Percentiles rank a stretch among this genome's conserved stretches.
phyloP scores from a whole-genome alignment of 345 rosid genomes.

The Euphorbia peplus region DNA sequence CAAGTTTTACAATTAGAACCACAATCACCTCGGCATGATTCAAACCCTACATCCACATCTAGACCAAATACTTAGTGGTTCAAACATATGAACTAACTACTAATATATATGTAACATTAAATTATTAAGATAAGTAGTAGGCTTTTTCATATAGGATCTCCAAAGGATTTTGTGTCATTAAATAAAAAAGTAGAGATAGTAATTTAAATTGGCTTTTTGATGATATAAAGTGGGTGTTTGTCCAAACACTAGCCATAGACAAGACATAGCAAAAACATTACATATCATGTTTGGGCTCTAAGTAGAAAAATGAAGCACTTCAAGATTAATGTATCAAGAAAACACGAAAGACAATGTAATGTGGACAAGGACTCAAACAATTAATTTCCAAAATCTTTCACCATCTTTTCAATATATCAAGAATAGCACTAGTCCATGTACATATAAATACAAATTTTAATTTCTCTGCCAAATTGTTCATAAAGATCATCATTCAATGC shows the following conservation, averaged over 20 bases:
- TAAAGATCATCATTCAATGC: constrained; percentile 17
- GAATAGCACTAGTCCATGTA: neutral
- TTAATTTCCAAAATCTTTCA: constrained; percentile 11
- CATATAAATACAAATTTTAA: no score
- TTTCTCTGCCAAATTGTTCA: constrained; percentile 13
- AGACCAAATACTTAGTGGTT: no score
- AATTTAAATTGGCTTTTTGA: neutral
- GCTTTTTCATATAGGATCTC: neutral
- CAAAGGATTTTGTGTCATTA: neutral
- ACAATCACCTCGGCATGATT: no score
- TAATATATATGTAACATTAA: no score
- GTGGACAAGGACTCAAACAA: constrained; percentile 10
- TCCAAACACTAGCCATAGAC: neutral
- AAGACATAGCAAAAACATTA: constrained; percentile 2
- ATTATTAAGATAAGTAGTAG: no score
- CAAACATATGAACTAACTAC: no score
- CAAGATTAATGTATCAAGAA: constrained; percentile 8
- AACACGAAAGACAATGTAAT: constrained; percentile 13
- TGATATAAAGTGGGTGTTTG: neutral
- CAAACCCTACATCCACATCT: no score
- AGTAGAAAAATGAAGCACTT: constrained; percentile 4
- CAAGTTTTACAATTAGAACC: no score
- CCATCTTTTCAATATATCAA: constrained; percentile 8
- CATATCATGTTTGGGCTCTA: constrained; percentile 7
- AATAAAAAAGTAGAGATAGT: neutral